Conservation (phyloP, 2,329 filamentous ascomycete genomes). For the Sarocladium kiliense region DNA sequence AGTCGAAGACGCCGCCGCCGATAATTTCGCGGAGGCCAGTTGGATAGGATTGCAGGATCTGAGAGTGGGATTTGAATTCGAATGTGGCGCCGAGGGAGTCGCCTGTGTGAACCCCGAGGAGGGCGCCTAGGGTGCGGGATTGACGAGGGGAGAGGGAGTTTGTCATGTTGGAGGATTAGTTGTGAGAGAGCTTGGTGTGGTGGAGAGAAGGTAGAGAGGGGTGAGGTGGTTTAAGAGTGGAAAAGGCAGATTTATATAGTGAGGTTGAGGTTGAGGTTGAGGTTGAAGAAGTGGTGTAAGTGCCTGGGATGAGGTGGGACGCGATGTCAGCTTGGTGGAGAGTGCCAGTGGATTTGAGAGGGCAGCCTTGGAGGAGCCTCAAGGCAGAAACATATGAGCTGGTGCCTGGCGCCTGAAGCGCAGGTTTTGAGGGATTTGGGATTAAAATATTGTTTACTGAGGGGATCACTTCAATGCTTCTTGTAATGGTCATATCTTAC, state of each 20-base stretch:
- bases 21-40: conserved; percentile 33
- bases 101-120: conserved; percentile 41
- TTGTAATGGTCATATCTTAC: too few relatives aligned
- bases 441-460: too few relatives aligned
- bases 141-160: not conserved
- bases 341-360: not conserved
- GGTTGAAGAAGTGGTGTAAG: not conserved
- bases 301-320: not conserved
- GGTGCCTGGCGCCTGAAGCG: too few relatives aligned
- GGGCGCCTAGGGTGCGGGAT: conserved; percentile 34
- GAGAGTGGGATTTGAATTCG: conserved; percentile 33
- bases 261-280: not conserved
- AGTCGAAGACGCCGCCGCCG: conserved; percentile 38
- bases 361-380: not conserved
- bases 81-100: conserved; percentile 41
- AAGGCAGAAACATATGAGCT: too few relatives aligned
- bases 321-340: not conserved
- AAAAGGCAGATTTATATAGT: not conserved
- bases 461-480: too few relatives aligned
- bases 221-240: not conserved
- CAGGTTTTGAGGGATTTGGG: too few relatives aligned
- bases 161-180: not conserved
- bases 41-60: conserved; percentile 29
- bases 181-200: not conserved
- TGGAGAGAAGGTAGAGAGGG: not conserved